Conservation (phyloP, 2,329 filamentous ascomycete genomes). For the Cladosporium cucumerinum region DNA sequence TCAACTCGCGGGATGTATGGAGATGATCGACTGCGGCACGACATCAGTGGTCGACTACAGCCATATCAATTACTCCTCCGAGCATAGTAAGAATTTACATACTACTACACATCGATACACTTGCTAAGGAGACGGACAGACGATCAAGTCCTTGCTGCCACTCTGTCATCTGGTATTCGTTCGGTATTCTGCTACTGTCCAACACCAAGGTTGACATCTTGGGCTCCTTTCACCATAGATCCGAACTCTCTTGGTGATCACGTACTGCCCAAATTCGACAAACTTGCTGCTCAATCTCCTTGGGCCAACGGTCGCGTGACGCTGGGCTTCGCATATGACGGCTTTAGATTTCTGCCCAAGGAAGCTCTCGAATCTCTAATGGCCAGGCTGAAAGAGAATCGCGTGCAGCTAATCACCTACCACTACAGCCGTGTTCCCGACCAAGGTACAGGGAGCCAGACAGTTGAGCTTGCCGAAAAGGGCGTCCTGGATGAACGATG, state of each 20-base stretch:
- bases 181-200: constrained; percentile 46
- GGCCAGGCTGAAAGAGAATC: constrained; percentile 34
- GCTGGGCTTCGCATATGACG: constrained; percentile 46
- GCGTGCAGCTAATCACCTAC: constrained; percentile 43
- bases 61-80: constrained; percentile 33
- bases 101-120: no score
- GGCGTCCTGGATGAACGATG: constrained; percentile 43
- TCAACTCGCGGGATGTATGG: constrained; percentile 40
- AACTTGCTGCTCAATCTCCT: constrained; percentile 34
- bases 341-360: constrained; percentile 37
- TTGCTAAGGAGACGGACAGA: background rate
- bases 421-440: constrained; percentile 13
- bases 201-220: constrained; percentile 32
- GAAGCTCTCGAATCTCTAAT: constrained; percentile 41
- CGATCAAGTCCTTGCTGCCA: constrained; percentile 39
- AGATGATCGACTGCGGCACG: constrained; percentile 42
- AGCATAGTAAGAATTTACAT: constrained; percentile 23
- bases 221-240: constrained; percentile 29
- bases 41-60: constrained; percentile 42
- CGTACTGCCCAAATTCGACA: constrained; percentile 38
- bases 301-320: constrained; percentile 38
- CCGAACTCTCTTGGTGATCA: constrained; percentile 35
- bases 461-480: constrained; percentile 31
- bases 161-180: constrained; percentile 45
- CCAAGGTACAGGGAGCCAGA: constrained; percentile 33